Conservation (phyloP, 1,139 yeast genomes). For the Suhomyces bokatorum region DNA sequence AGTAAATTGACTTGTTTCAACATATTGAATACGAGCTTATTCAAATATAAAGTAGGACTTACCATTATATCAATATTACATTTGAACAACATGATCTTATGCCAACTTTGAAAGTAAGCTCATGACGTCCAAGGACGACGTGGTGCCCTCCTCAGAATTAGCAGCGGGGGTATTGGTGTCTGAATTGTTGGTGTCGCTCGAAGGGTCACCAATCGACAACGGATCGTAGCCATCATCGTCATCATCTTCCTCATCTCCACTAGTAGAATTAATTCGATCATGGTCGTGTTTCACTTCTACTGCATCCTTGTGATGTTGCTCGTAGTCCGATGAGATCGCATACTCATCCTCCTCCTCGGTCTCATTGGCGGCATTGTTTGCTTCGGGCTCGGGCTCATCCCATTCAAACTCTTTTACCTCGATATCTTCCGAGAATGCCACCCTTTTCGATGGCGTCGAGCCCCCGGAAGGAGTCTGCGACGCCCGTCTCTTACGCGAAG, state of each 20-base stretch:
- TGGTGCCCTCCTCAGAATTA: conserved; percentile 16
- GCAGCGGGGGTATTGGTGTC: background rate
- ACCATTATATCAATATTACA: too few species aligned
- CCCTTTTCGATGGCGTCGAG: conserved; percentile 38
- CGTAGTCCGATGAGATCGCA: conserved; percentile 16
- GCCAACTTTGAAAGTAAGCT: conserved; percentile 39
- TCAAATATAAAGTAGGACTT: too few species aligned
- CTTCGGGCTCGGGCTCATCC: conserved; percentile 37
- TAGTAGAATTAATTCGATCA: conserved; percentile 5
- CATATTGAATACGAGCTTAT: too few species aligned
- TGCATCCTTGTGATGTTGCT: conserved; percentile 32
- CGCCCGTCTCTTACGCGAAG: conserved; percentile 16
- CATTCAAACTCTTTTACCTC: conserved; percentile 46
- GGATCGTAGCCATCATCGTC: conserved; percentile 28
- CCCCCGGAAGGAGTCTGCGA: conserved; percentile 28
- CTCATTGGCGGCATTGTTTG: conserved; percentile 17
- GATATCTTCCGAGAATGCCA: conserved; percentile 49
- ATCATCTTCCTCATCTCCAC: conserved; percentile 16
- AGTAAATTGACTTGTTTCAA: too few species aligned
- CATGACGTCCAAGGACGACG: conserved; percentile 27
- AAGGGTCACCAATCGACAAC: conserved; percentile 1
- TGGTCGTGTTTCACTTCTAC: conserved; percentile 33
- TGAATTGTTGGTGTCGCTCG: conserved; percentile 3
- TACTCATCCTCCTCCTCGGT: conserved; percentile 11
- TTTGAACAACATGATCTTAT: too few species aligned